Evolutionary conservation across 2,329 filamentous ascomycete species (phyloP), one percentile per base, ranked within the genome.

Genomic region (Sphaceloma murrayae): DNA sequence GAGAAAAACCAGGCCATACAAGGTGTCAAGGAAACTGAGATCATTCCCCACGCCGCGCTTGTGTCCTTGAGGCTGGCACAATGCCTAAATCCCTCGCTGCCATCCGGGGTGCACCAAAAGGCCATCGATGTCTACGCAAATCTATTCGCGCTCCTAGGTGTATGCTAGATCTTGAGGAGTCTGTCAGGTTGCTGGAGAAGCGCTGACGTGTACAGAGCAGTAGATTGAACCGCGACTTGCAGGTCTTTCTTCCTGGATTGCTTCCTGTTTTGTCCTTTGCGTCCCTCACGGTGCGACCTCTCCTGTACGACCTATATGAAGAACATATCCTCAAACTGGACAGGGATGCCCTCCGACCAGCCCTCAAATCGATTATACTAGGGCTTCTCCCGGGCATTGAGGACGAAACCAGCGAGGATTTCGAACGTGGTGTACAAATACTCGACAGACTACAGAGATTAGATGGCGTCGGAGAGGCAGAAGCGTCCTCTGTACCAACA

Each of bases 31-130:
- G 78, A 77, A 47, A 75, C 80, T 46, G 74, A 77, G 6, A 67
- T 78, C 24, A 80, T 98, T 47, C 89, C 91, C 9, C 79, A 88
- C 56, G 94, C 88, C 66, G 70, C 77, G 13, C 72, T 80, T 46
- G 81, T 98, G 58, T 84, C 91, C 56, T 91, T 93, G 64, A 84
- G 89, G 56, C 72, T 98, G 48, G 84, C 91, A 32, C 91, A 98
- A 73, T 98, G 91, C 60, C 73, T 98, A 53, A 94, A 95, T 60
- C 88, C 91, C 27, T 80, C 85, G 14, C 69, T 98, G 42, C 91
- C 91, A 10, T 95, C 91, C 0, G 91, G 91, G 19, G 93, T 98
- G 13, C 91, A 98, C 65, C 93, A 98, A 63, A 98, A 96, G 62
- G 80, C 91, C 1, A 74, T 98, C 46, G 91, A 98, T 63, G 85